phyloP scores from a whole-genome alignment of 164 flowering plant genomes.

The Taxillus chinensis region DNA sequence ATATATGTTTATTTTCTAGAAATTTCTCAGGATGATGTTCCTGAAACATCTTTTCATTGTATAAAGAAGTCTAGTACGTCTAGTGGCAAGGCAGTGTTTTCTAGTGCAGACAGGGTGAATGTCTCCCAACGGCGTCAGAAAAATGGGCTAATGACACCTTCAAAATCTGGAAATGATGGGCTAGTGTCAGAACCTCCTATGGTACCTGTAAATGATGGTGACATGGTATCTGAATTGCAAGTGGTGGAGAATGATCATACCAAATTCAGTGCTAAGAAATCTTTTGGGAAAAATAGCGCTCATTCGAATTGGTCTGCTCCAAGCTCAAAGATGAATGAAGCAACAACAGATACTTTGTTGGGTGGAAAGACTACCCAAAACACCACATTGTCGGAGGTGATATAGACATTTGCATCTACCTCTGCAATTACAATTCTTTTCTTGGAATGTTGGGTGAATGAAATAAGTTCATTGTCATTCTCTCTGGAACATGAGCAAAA shows the following conservation, averaged over 20 bases:
- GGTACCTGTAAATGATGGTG: conserved; percentile 23
- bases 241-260: conserved; percentile 14
- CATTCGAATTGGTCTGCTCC: conserved; percentile 6
- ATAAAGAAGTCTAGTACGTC: conserved; percentile 8
- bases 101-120: conserved; percentile 5
- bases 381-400: conserved; percentile 10
- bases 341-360: conserved; percentile 11
- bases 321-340: conserved; percentile 10
- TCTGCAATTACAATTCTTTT: not conserved
- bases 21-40: conserved; percentile 18
- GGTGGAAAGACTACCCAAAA: conserved; percentile 10
- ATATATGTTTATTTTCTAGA: conserved; percentile 10
- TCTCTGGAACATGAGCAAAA: no score
- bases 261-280: conserved; percentile 6
- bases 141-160: conserved; percentile 3
- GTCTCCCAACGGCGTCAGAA: conserved; percentile 6
- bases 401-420: conserved; percentile 16
- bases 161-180: conserved; percentile 16
- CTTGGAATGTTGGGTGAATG: not conserved
- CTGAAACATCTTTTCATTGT: conserved; percentile 6
- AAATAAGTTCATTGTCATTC: no score
- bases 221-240: conserved; percentile 11
- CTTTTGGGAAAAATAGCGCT: conserved; percentile 10
- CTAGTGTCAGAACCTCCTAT: conserved; percentile 18
- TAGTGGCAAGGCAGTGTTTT: conserved; percentile 3